These are phyloP conservation scores for Botrytis byssoidea DNA, from an alignment of 2,329 filamentous ascomycete species.

Conservation along the genomic window DNA sequence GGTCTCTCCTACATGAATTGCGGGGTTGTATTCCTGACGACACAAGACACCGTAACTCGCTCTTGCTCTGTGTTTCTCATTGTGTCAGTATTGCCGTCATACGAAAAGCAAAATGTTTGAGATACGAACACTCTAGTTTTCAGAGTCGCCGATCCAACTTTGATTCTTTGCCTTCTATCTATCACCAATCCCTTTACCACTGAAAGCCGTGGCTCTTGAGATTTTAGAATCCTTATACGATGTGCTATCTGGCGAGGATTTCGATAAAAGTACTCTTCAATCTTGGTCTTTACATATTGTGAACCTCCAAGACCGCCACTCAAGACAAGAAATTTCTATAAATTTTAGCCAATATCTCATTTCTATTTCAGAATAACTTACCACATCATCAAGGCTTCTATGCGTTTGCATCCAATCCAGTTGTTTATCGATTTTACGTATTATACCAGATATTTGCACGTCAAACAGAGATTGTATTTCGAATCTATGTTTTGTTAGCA, in stretches of 20 bases:
- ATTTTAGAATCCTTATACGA: constrained; percentile 44
- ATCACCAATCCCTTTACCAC: constrained; percentile 54
- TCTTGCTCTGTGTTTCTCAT: constrained; percentile 35
- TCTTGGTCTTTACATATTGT: constrained; percentile 46
- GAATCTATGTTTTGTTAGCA: background rate
- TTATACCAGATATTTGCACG: constrained; percentile 11
- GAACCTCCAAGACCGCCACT: constrained; percentile 49
- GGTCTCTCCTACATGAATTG: constrained; percentile 41
- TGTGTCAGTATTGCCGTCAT: background rate
- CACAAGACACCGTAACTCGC: constrained; percentile 47
- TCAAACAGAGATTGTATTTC: constrained; percentile 14
- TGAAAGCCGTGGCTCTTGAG: constrained; percentile 53
- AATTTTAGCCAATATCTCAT: background rate
- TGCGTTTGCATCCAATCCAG: constrained; percentile 34
- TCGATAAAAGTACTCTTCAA: constrained; percentile 42
- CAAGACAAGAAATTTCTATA: constrained; percentile 45
- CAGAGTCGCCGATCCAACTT: constrained; percentile 45
- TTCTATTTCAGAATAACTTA: background rate
- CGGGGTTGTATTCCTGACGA: constrained; percentile 41
- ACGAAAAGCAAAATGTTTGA: background rate
- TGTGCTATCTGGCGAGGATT: constrained; percentile 42
- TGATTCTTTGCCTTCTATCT: constrained; percentile 50
- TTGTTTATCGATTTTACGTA: constrained; percentile 40
- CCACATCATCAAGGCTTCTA: constrained; percentile 15
- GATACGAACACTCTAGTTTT: constrained; percentile 39